Evolutionary conservation across 2,329 filamentous ascomycete species (phyloP), one percentile per base, ranked within the genome.

Genomic region (Lachnellula arida): DNA sequence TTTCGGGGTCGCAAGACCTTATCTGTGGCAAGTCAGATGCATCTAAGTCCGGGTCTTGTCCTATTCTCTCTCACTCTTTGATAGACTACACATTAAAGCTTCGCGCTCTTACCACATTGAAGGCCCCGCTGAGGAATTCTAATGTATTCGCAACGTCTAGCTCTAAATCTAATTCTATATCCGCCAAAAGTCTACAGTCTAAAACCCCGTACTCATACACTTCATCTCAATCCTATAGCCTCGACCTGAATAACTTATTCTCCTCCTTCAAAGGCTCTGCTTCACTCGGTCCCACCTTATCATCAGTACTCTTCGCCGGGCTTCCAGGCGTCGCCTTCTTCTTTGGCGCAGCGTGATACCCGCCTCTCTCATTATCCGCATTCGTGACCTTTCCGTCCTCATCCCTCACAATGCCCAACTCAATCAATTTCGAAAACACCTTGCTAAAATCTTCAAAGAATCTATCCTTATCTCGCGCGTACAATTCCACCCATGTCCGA

Each of bases 371-470:
- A 63, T 84, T 84, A 62, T 85, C 82, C 11, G 76, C 72, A 64
- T 86, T 85, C 34, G 75, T 68, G 40, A 86, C 71, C 7, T 67
- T 73, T 0, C 80, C 83, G 7, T 73, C 66, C 9, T 67, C 76
- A 64, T 86, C 82, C 42, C 83, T 74, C 49, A 70, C 64, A 55
- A 86, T 82, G 0, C 83, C 83, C 59, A 86, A 68, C 70, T 86
- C 83, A 51, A 86, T 64, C 67, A 86, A 64, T 70, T 85, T 85
- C 11, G 74, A 76, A 67, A 86, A 86, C 0, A 76, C 83, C 55
- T 75, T 75, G 14, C 75, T 66, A 63, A 86, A 86, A 65, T 86
- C 77, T 46, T 75, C 75, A 63, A 84, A 86, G 73, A 86, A 86
- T 46, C 76, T 58, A 0, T 85, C 81, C 69, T 84, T 84, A 63